These are phyloP conservation scores for Mortierella sp. DNA, from an alignment of 371 early-diverging fungal genomes.

Conservation along the genomic window DNA sequence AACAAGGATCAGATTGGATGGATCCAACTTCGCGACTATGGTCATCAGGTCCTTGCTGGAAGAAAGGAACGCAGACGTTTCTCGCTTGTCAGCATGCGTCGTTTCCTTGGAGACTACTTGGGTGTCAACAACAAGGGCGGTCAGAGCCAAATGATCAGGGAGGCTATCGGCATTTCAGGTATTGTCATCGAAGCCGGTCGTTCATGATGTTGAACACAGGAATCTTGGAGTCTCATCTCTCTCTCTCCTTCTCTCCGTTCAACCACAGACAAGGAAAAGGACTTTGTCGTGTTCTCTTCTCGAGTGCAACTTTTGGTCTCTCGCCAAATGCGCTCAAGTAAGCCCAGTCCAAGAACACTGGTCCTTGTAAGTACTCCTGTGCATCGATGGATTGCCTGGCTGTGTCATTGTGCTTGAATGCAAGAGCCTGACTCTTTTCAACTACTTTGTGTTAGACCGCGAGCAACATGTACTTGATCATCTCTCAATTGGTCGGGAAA, in stretches of 20 bases:
- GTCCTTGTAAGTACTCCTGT: slow-evolving; percentile 62
- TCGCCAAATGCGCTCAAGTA: slow-evolving; percentile 82
- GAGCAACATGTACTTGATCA: slow-evolving; percentile 67
- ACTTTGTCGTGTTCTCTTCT: slow-evolving; percentile 75
- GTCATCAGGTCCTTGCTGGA: slow-evolving; percentile 88
- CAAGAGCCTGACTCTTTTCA: too few species aligned
- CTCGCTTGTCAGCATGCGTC: slow-evolving; percentile 84
- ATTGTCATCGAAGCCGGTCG: neutral
- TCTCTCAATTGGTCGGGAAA: slow-evolving; percentile 66
- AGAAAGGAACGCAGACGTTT: slow-evolving; percentile 93
- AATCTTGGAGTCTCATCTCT: slow-evolving; percentile 3
- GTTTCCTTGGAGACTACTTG: slow-evolving; percentile 94
- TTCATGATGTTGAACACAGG: neutral
- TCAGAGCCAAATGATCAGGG: slow-evolving; percentile 73
- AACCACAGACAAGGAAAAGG: slow-evolving; percentile 46
- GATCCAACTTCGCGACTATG: slow-evolving; percentile 91
- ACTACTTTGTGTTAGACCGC: slow-evolving; percentile 56
- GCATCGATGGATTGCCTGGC: neutral
- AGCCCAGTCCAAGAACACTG: slow-evolving; percentile 79
- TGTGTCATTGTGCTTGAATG: neutral
- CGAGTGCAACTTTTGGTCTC: slow-evolving; percentile 75
- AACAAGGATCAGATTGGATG: slow-evolving; percentile 93
- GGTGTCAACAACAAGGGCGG: slow-evolving; percentile 74
- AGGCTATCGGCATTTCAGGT: slow-evolving; percentile 64
- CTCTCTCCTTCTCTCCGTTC: neutral